Evolutionary conservation across 2,329 filamentous ascomycete genomes (phyloP).

Genomic region (Trichoderma citrinoviride): DNA sequence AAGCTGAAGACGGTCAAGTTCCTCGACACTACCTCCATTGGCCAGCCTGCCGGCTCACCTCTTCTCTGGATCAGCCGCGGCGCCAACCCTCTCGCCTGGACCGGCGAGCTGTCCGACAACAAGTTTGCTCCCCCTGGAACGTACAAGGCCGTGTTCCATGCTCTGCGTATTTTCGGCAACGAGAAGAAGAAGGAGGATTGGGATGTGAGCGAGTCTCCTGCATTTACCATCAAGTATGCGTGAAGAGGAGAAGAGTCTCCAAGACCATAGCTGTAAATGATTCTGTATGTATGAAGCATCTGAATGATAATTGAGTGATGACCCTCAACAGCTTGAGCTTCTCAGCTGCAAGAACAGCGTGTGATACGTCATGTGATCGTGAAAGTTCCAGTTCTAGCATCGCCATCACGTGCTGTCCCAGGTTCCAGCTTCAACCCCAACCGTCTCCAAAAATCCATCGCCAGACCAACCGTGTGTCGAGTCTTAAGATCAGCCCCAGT

Average conservation of each 20-base stretch:
- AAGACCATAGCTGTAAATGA: background rate
- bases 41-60: conserved; percentile 45
- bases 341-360: too few relatives aligned
- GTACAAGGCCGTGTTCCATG: conserved; percentile 50
- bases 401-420: background rate
- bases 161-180: conserved; percentile 53
- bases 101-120: conserved; percentile 48
- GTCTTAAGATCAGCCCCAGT: conserved; percentile 8
- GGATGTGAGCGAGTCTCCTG: conserved; percentile 42
- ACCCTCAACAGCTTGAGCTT: too few relatives aligned
- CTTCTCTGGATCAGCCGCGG: conserved; percentile 33
- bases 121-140: conserved; percentile 47
- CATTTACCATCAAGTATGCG: conserved; percentile 47
- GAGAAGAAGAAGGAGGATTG: conserved; percentile 44
- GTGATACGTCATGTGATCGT: too few relatives aligned
- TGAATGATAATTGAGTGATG: too few relatives aligned
- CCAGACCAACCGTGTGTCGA: background rate
- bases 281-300: background rate
- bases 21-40: conserved; percentile 42
- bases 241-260: too few relatives aligned
- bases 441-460: background rate
- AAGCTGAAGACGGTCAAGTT: conserved; percentile 29
- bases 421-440: background rate
- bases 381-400: too few relatives aligned
- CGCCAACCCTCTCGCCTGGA: conserved; percentile 37